Evolutionary conservation across 2,329 filamentous ascomycete genomes (phyloP).

Genomic region (Lizonia empirigonia): DNA sequence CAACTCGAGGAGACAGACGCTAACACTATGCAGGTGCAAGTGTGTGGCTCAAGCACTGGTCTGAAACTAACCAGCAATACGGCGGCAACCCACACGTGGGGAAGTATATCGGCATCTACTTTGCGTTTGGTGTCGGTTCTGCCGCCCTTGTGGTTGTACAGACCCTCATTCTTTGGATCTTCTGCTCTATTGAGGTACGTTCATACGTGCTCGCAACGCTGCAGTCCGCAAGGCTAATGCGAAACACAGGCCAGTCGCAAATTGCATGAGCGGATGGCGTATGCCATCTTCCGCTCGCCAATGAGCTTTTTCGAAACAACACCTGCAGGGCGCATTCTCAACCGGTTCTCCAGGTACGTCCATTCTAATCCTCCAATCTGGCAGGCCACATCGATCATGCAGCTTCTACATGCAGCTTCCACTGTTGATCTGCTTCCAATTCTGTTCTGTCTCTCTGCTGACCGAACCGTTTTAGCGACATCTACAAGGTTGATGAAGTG

Average conservation of each 20-base stretch:
- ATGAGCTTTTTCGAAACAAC: conserved; percentile 99
- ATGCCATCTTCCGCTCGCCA: conserved; percentile 93
- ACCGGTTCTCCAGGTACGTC: conserved; percentile 86
- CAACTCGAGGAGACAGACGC: conserved; percentile 22
- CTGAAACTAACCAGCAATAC: conserved; percentile 73
- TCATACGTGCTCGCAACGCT: conserved; percentile 11
- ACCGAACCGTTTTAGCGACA: conserved; percentile 59
- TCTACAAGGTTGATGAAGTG: conserved; percentile 87
- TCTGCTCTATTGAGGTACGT: conserved; percentile 94
- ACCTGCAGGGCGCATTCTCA: conserved; percentile 92
- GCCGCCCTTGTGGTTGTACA: conserved; percentile 86
- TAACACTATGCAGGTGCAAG: conserved; percentile 65
- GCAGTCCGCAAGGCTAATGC: conserved; percentile 31
- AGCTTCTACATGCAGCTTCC: background rate
- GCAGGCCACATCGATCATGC: background rate
- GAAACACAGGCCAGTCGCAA: conserved; percentile 79
- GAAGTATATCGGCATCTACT: conserved; percentile 94
- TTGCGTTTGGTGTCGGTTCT: conserved; percentile 88
- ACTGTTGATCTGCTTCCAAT: background rate
- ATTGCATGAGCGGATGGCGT: conserved; percentile 95
- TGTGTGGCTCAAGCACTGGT: conserved; percentile 94
- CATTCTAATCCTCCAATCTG: background rate
- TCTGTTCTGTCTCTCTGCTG: conserved; percentile 3
- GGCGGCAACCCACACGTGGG: conserved; percentile 76
- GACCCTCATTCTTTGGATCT: conserved; percentile 96